These are phyloP conservation scores for Yarrowia bubula DNA, from an alignment of 805 yeast genomes.

Conservation along the genomic window DNA sequence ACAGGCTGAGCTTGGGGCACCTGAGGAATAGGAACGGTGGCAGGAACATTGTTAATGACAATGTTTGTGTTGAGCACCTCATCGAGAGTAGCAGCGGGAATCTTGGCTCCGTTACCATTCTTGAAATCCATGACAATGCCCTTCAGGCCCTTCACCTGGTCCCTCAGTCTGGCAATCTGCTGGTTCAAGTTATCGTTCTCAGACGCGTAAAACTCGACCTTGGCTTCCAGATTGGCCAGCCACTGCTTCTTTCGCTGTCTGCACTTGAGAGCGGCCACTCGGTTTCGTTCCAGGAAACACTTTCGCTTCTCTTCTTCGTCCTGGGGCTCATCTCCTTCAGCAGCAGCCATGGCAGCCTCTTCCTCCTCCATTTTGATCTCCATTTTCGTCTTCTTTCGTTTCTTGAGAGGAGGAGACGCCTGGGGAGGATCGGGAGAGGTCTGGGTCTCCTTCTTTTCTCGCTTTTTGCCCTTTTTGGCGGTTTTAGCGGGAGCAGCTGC, in stretches of 20 bases:
- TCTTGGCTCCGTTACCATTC: slow-evolving; percentile 15
- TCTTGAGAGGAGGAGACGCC: not conserved
- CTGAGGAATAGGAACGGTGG: slow-evolving; percentile 25
- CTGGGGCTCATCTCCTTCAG: slow-evolving; percentile 37
- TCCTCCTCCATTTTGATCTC: slow-evolving; percentile 14
- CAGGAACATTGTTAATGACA: slow-evolving; percentile 22
- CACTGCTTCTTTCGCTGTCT: slow-evolving; percentile 91
- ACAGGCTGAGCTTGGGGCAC: slow-evolving; percentile 11
- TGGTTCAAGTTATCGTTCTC: slow-evolving; percentile 66
- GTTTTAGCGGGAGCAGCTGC: not conserved
- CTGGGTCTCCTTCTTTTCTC: slow-evolving; percentile 5
- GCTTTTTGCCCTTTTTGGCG: not conserved
- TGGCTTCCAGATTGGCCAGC: slow-evolving; percentile 77
- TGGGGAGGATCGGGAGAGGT: not conserved
- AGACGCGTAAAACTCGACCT: slow-evolving; percentile 62
- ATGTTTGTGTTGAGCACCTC: slow-evolving; percentile 12
- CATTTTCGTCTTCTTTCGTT: slow-evolving; percentile 11
- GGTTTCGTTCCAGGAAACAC: slow-evolving; percentile 80
- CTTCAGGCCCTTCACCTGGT: slow-evolving; percentile 46
- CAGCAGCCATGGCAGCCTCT: not conserved
- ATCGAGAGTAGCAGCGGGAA: not conserved
- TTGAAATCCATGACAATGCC: slow-evolving; percentile 16
- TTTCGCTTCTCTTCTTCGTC: slow-evolving; percentile 74
- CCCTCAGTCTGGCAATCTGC: slow-evolving; percentile 58
- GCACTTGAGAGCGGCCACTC: slow-evolving; percentile 94